phyloP scores from a whole-genome alignment of 2,329 filamentous ascomycete genomes.

The Colletotrichum godetiae region DNA sequence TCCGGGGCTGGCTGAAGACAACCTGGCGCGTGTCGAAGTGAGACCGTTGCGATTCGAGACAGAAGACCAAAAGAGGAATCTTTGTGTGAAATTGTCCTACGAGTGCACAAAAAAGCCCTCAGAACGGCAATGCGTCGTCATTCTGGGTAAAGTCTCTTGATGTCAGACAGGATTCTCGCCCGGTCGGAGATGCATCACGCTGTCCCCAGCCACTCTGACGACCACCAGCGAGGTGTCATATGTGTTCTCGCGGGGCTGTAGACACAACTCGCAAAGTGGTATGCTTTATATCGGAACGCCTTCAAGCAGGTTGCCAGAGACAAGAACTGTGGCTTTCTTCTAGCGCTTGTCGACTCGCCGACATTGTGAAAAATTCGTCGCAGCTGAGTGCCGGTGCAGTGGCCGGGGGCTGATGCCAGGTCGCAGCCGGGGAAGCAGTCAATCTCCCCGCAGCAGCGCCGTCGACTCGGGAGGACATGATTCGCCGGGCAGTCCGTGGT shows the following conservation, averaged over 20 bases:
- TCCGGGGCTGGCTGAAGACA: background rate
- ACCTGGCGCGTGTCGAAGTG: slow-evolving; percentile 1
- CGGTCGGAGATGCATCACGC: background rate
- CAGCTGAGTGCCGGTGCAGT: background rate
- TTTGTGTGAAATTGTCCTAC: background rate
- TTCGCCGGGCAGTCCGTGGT: slow-evolving; percentile 13
- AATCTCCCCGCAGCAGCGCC: slow-evolving; percentile 4
- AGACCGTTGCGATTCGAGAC: background rate
- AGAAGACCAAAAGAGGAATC: background rate
- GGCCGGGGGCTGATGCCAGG: background rate
- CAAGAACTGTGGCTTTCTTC: slow-evolving; percentile 15
- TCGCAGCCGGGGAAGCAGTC: slow-evolving; percentile 14
- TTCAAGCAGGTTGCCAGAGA: background rate
- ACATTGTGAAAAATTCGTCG: background rate
- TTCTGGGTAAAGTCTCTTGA: background rate
- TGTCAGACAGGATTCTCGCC: background rate
- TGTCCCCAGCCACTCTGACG: background rate
- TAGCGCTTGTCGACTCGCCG: background rate
- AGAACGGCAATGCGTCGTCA: background rate
- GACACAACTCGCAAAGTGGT: background rate
- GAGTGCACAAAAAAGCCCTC: background rate
- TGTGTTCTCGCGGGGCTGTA: background rate
- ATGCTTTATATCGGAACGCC: background rate
- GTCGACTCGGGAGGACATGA: background rate
- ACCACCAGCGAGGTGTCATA: background rate